Conservation (phyloP, 306 rosid species). For the Sicyos baderoa region DNA sequence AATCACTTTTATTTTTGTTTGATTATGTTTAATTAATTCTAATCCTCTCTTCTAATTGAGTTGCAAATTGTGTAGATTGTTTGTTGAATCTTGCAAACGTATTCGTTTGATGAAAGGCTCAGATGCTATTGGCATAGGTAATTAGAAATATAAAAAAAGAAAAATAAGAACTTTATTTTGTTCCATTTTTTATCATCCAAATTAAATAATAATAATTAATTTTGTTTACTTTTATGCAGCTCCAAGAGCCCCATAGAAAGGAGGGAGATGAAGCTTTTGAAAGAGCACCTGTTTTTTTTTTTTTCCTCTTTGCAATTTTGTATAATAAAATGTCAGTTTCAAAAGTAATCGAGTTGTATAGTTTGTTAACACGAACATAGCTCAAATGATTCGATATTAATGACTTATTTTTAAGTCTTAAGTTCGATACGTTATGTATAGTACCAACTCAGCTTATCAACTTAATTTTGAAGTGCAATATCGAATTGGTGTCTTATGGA, state of each 20-base stretch:
- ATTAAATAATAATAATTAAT: neutral
- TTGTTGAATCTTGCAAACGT: conserved; percentile 40
- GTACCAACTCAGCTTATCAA: neutral
- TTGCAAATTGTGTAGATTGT: conserved; percentile 27
- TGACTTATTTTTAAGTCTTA: neutral
- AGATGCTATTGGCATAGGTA: conserved; percentile 30
- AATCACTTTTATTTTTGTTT: neutral
- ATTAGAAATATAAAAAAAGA: no score
- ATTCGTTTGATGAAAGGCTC: conserved; percentile 34
- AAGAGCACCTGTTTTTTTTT: neutral
- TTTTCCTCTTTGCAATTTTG: neutral
- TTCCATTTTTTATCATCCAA: neutral
- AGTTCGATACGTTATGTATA: neutral
- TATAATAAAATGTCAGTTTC: neutral
- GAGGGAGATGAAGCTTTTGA: conserved; percentile 3
- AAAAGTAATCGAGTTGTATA: neutral
- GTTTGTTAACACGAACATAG: neutral
- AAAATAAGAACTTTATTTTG: no score
- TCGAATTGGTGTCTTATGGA: neutral
- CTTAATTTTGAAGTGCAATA: neutral
- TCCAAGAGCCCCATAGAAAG: conserved; percentile 1
- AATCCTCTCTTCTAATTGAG: neutral
- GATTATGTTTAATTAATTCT: neutral
- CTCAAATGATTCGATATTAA: neutral
- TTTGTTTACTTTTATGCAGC: conserved; percentile 9